Conservation (phyloP, 768 basidiomycete genomes). For the Boletus reticulatus region DNA sequence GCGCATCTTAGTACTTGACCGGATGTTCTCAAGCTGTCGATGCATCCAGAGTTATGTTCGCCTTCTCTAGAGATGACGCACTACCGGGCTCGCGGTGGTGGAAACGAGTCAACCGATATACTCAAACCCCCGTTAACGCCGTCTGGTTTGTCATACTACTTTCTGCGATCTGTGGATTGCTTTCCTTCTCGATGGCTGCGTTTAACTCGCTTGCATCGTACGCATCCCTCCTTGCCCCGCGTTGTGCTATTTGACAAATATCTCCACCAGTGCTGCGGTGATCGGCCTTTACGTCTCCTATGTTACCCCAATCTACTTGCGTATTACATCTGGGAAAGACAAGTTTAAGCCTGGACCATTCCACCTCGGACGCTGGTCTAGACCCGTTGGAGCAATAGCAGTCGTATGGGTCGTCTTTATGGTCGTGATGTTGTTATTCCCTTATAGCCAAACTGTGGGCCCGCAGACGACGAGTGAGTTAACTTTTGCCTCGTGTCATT, state of each 20-base stretch:
- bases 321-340: constrained; percentile 34
- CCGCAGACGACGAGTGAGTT: constrained; percentile 35
- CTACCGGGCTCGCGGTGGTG: constrained; percentile 38
- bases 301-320: constrained; percentile 35
- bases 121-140: constrained; percentile 38
- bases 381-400: constrained; percentile 29
- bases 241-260: neutral
- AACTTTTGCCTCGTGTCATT: neutral
- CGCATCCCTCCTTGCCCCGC: neutral
- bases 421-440: constrained; percentile 34
- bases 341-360: constrained; percentile 36
- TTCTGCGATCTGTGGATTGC: constrained; percentile 30
- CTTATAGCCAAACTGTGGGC: constrained; percentile 18
- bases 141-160: constrained; percentile 38
- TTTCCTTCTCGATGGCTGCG: constrained; percentile 34
- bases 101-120: constrained; percentile 33
- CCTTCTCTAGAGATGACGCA: constrained; percentile 40
- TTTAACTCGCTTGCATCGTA: constrained; percentile 37
- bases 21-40: constrained; percentile 47
- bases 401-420: constrained; percentile 35
- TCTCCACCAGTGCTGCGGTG: constrained; percentile 26
- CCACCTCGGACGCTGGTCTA: constrained; percentile 29
- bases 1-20: constrained; percentile 34
- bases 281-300: constrained; percentile 39
- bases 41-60: constrained; percentile 46